These are phyloP conservation scores for Zalaria sp. DNA, from an alignment of 2,329 filamentous ascomycete species.

Conservation along the genomic window DNA sequence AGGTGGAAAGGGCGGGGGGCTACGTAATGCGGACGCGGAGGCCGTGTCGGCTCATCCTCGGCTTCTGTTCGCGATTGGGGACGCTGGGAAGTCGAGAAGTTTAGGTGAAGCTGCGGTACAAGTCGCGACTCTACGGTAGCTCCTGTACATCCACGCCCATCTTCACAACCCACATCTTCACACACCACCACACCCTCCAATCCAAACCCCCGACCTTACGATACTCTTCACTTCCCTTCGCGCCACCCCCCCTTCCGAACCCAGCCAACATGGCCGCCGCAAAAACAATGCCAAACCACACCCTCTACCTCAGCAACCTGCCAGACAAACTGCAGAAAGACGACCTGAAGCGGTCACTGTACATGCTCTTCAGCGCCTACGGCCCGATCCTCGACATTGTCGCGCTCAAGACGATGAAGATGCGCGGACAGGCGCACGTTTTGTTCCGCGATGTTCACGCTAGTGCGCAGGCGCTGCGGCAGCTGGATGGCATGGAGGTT, in stretches of 20 bases:
- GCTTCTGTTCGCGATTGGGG: no score
- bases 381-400: constrained; percentile 87
- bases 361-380: constrained; percentile 88
- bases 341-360: constrained; percentile 74
- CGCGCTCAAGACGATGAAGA: constrained; percentile 74
- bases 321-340: constrained; percentile 81
- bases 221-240: no score
- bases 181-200: no score
- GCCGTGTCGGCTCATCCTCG: background rate
- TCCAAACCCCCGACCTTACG: no score
- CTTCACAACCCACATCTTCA: no score
- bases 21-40: constrained; percentile 3
- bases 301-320: constrained; percentile 80
- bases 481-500: constrained; percentile 73
- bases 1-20: background rate
- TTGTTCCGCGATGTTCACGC: constrained; percentile 80
- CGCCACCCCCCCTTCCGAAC: no score
- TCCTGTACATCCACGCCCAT: no score
- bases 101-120: no score
- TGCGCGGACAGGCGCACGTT: constrained; percentile 92
- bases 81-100: no score
- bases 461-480: constrained; percentile 87
- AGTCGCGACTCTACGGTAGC: no score
- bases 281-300: constrained; percentile 20
- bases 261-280: no score